Conservation (phyloP, 371 early-diverging fungal genomes). For the Mucor sp. region DNA sequence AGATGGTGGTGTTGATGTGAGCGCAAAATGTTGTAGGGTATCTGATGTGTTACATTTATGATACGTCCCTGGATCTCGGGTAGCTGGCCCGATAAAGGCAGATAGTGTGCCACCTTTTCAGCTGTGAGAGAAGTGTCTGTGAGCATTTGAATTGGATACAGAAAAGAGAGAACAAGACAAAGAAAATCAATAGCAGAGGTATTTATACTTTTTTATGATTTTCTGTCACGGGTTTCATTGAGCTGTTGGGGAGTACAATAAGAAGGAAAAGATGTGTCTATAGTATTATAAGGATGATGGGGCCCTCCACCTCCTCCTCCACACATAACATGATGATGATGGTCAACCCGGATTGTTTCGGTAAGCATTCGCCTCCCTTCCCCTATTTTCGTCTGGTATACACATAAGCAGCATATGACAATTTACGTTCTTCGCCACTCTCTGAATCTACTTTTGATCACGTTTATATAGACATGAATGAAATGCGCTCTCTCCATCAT, state of each 20-base stretch:
- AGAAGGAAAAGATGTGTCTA: neutral
- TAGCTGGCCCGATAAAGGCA: slow-evolving; percentile 42
- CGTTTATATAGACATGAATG: neutral
- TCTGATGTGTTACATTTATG: slow-evolving; percentile 67
- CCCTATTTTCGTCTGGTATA: too few species aligned
- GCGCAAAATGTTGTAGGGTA: slow-evolving; percentile 57
- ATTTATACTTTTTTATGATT: neutral
- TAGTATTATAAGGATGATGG: neutral
- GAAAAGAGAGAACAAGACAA: neutral
- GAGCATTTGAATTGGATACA: neutral
- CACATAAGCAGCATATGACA: neutral
- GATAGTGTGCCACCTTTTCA: slow-evolving; percentile 46
- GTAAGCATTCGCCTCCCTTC: neutral
- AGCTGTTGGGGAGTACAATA: neutral
- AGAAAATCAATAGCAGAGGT: neutral
- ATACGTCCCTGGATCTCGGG: slow-evolving; percentile 49
- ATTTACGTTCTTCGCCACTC: neutral
- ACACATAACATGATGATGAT: neutral
- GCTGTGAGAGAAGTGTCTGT: slow-evolving; percentile 25
- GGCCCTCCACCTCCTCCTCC: neutral
- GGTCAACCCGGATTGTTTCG: neutral
- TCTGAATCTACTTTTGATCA: neutral
- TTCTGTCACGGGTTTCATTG: neutral
- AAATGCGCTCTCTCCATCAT: neutral
- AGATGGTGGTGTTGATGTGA: slow-evolving; percentile 3